These are phyloP conservation scores for Boletus vinaceobasis DNA, from an alignment of 768 basidiomycete genomes.

Conservation along the genomic window DNA sequence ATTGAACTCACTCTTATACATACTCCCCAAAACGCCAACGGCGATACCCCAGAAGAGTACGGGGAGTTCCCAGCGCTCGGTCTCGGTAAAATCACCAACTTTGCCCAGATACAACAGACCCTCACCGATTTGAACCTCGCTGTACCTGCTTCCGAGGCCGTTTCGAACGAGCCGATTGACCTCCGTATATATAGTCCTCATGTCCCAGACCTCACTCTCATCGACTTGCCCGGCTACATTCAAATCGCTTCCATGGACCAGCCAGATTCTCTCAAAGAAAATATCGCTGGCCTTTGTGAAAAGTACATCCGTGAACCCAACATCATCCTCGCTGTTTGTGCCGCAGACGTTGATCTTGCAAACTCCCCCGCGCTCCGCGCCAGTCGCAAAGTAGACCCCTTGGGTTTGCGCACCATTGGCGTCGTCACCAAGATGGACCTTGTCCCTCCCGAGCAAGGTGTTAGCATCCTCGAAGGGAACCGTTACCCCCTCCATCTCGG, in stretches of 20 bases:
- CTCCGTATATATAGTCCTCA: slow-evolving; percentile 94
- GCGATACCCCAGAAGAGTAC: slow-evolving; percentile 66
- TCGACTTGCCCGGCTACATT: slow-evolving; percentile 96
- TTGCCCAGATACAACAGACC: slow-evolving; percentile 86
- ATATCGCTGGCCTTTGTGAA: slow-evolving; percentile 86
- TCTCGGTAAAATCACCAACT: slow-evolving; percentile 86
- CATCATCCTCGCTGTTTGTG: slow-evolving; percentile 97
- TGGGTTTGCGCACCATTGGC: slow-evolving; percentile 93
- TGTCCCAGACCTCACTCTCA: slow-evolving; percentile 95
- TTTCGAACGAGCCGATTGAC: slow-evolving; percentile 94
- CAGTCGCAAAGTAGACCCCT: slow-evolving; percentile 89
- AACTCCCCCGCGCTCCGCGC: slow-evolving; percentile 95
- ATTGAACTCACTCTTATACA: slow-evolving; percentile 97
- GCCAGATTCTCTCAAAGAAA: slow-evolving; percentile 90
- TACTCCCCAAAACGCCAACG: slow-evolving; percentile 58
- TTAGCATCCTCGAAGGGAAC: slow-evolving; percentile 77
- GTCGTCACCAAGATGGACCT: slow-evolving; percentile 99
- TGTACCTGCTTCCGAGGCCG: slow-evolving; percentile 84
- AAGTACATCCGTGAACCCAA: slow-evolving; percentile 99
- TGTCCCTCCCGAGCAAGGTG: slow-evolving; percentile 82
- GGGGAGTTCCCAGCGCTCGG: slow-evolving; percentile 93
- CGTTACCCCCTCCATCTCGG: slow-evolving; percentile 96
- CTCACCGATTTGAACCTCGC: slow-evolving; percentile 94
- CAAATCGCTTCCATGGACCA: slow-evolving; percentile 95
- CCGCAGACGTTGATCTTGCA: slow-evolving; percentile 97